Percentiles rank a stretch among this genome's conserved stretches.
phyloP scores from a whole-genome alignment of 2,329 filamentous ascomycete species.

The Ophiostoma novo-ulmi region DNA sequence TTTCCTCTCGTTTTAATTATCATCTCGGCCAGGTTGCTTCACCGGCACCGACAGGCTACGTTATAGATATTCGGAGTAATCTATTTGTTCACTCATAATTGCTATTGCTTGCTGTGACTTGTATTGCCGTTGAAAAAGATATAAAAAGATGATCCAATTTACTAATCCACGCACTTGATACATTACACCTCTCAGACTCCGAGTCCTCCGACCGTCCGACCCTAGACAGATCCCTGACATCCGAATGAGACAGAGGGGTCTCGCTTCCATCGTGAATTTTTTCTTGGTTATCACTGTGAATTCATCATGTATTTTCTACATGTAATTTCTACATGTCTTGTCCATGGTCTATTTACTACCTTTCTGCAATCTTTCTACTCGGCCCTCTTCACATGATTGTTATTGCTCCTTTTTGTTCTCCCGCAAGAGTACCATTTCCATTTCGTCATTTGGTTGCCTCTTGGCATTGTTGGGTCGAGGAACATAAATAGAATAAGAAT shows the following conservation, averaged over 20 bases:
- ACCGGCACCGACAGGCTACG: constrained; percentile 2
- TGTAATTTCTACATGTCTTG: neutral
- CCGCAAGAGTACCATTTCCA: neutral
- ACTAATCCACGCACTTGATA: neutral
- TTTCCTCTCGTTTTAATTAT: neutral
- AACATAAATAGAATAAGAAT: neutral
- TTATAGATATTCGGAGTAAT: constrained; percentile 8
- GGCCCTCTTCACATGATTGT: too few species aligned
- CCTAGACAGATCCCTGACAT: neutral
- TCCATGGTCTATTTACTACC: neutral
- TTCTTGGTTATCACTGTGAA: neutral
- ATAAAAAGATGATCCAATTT: neutral
- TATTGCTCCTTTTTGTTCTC: neutral
- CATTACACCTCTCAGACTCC: neutral
- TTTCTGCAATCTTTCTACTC: too few species aligned
- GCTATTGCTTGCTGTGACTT: neutral
- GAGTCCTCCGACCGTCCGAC: neutral
- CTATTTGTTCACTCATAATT: neutral
- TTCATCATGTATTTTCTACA: neutral
- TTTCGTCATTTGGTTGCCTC: neutral
- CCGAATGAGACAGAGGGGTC: constrained; percentile 10
- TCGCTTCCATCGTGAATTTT: neutral
- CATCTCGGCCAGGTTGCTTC: neutral
- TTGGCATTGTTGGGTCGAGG: neutral
- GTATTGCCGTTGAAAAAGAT: too few species aligned